Evolutionary conservation across 2,329 filamentous ascomycete species (phyloP), one percentile per base, ranked within the genome.

Genomic region (Aspergillus unguis): DNA sequence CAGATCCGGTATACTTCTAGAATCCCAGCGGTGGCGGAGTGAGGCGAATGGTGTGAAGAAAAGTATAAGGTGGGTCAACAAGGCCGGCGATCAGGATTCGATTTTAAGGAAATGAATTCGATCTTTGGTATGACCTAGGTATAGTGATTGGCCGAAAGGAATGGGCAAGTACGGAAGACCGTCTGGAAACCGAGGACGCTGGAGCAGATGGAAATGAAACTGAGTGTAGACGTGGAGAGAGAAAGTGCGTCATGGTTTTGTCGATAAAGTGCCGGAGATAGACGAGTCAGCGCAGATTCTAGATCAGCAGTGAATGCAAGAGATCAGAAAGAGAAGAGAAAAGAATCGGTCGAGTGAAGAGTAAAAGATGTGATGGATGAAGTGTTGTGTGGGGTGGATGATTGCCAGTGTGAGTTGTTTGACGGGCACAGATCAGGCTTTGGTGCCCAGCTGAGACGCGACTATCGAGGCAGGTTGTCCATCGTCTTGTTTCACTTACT

Each of bases 201-300:
- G 59, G 59, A 62, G 61, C 60, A 58, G 65, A 63, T 57, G 56
- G 55, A 58, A 51, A 58, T 55, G 49, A 46, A 60, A 58, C 56
- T 54, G 57, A 60, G 48, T 57, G 60, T 52, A 55, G 61, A 45
- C 52, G 59, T 50, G 60, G 62, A 50, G 63, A 54, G 61, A 50
- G 36, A 41, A 62, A 63, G 59, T 64, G 65, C 67, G 67, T 70
- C 67, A 70, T 70, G 58, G 69, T 69, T 58, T 49, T 43, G 62
- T 49, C 56, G 44, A 29, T 29, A 42, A 26, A 17, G 44, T 40
- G 52, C 17, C 35, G 6, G 27, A 32, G 40, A 40, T 25, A 54
- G 31, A 27, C 40, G 36, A 51, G 47, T 32, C 25, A 41, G 29
- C 32, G 33, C 36, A 50, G 46, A 11, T 31, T 43, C 11, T 33